Evolutionary conservation across 164 flowering plant genomes (phyloP).

Genomic region (Brasenia schreberi): DNA sequence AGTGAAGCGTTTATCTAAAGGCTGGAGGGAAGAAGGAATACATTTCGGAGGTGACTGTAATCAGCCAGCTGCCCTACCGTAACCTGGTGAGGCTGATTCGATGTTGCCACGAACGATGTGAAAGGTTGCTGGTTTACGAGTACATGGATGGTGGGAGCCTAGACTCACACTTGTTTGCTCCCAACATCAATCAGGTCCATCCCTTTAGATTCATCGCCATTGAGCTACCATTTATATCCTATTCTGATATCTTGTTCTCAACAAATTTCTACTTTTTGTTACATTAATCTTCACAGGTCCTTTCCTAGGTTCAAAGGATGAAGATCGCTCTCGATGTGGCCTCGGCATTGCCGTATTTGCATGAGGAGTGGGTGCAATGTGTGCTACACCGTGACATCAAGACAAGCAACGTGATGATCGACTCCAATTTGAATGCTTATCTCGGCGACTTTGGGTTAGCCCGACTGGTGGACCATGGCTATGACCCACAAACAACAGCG

Average conservation of each 20-base stretch:
- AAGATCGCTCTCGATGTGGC: conserved; percentile 34
- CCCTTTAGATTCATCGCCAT: not conserved
- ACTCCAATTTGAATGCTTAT: not conserved
- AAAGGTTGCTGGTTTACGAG: conserved; percentile 49
- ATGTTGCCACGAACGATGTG: conserved; percentile 46
- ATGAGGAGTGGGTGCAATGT: conserved; percentile 46
- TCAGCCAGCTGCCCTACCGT: conserved; percentile 42
- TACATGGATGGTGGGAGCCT: conserved; percentile 55
- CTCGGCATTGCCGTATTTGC: conserved; percentile 32
- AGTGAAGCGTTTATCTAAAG: conserved; percentile 31
- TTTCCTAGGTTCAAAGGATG: not conserved
- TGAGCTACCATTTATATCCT: too few relatives aligned
- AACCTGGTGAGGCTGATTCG: conserved; percentile 42
- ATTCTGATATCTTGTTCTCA: too few relatives aligned
- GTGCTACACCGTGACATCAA: conserved; percentile 44
- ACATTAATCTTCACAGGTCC: not conserved
- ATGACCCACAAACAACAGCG: conserved; percentile 28
- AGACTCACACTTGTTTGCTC: conserved; percentile 17
- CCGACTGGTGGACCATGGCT: conserved; percentile 29
- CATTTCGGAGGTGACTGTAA: conserved; percentile 45
- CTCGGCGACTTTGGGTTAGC: conserved; percentile 48
- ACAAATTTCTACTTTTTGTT: conserved; percentile 5
- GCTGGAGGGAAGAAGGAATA: conserved; percentile 34
- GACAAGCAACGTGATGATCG: conserved; percentile 22
- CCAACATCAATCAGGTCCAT: conserved; percentile 9